Percentiles rank a stretch among this genome's conserved stretches.
These are phyloP conservation scores for Mucor ambiguus DNA, from an alignment of 371 early-diverging fungal genomes.

Conservation along the genomic window DNA sequence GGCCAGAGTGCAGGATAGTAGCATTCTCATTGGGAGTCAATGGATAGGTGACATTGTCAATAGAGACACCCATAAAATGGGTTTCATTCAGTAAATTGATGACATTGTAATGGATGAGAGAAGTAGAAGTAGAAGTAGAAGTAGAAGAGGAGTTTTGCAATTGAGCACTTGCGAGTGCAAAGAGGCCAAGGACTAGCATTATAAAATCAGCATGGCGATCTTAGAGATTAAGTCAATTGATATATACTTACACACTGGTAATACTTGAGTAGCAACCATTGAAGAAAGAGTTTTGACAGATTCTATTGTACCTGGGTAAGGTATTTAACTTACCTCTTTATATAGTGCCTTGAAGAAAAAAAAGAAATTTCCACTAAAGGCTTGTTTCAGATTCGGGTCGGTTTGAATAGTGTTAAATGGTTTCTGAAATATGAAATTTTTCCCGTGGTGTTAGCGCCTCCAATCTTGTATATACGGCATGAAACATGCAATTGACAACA, in stretches of 20 bases:
- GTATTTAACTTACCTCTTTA: background rate
- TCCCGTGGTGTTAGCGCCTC: background rate
- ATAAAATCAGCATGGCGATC: background rate
- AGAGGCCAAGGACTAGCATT: background rate
- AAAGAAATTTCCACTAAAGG: background rate
- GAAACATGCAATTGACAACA: too few relatives aligned
- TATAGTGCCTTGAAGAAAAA: background rate
- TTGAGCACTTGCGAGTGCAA: conserved; percentile 5
- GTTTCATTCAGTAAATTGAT: conserved; percentile 15
- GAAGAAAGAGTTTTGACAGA: background rate
- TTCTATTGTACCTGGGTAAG: background rate
- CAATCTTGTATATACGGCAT: background rate
- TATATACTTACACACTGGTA: background rate
- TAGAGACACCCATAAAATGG: conserved; percentile 24
- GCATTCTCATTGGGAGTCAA: background rate
- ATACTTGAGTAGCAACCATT: background rate
- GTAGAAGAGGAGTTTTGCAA: background rate
- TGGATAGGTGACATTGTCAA: conserved; percentile 24
- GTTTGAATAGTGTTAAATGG: background rate
- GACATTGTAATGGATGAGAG: conserved; percentile 20
- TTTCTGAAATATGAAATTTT: background rate
- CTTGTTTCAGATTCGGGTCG: conserved; percentile 2
- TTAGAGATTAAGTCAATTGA: background rate
- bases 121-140: too few relatives aligned
- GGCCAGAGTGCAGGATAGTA: conserved; percentile 17